phyloP scores from a whole-genome alignment of 75 land plant species.

The Larix kaempferi region DNA sequence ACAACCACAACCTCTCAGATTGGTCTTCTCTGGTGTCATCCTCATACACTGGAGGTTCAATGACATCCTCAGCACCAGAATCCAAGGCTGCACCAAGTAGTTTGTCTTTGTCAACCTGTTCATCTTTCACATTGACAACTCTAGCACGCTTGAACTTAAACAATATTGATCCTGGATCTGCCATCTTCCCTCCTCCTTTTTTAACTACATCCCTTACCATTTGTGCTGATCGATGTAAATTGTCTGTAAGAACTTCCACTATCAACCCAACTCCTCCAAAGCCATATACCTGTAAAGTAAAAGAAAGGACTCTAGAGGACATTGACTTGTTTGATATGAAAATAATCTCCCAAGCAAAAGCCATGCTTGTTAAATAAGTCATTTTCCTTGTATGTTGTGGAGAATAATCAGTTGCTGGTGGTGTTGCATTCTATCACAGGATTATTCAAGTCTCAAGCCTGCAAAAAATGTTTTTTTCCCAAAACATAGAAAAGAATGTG shows the following conservation, averaged over 20 bases:
- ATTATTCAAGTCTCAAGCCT: not conserved
- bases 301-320: constrained; percentile 1
- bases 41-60: constrained; percentile 69
- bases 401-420: constrained; percentile 1
- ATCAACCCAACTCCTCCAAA: constrained; percentile 87
- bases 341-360: not conserved
- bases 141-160: constrained; percentile 92
- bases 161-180: constrained; percentile 88
- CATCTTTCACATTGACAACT: constrained; percentile 62
- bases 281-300: constrained; percentile 71
- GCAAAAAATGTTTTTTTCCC: not conserved
- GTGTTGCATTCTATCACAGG: not conserved
- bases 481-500: not conserved
- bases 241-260: constrained; percentile 88
- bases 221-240: constrained; percentile 77
- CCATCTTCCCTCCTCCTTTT: constrained; percentile 93
- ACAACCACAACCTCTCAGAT: constrained; percentile 46
- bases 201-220: constrained; percentile 80
- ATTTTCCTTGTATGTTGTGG: not conserved
- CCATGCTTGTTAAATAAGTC: not conserved
- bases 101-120: constrained; percentile 70
- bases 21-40: constrained; percentile 69
- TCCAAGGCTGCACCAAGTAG: constrained; percentile 82
- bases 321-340: not conserved
- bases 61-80: constrained; percentile 95